phyloP scores from a whole-genome alignment of 75 land plant species.

The Chamaecyparis obtusa region DNA sequence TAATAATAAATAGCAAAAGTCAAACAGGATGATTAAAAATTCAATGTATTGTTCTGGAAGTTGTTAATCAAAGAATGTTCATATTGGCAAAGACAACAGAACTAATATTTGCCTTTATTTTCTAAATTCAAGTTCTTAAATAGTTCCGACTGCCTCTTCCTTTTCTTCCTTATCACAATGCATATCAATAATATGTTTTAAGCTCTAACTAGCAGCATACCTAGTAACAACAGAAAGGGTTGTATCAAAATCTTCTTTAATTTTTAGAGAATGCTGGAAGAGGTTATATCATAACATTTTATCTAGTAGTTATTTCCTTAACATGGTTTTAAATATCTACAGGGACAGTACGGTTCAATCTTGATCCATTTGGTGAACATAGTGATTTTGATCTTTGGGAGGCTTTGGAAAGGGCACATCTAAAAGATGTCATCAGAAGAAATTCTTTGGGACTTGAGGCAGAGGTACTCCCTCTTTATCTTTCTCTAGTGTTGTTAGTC shows the following conservation, averaged over 20 bases:
- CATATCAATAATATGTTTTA: background rate
- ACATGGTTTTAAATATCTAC: background rate
- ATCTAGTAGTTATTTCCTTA: background rate
- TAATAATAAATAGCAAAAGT: background rate
- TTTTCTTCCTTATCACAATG: background rate
- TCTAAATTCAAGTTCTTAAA: background rate
- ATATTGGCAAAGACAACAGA: background rate
- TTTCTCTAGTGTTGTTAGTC: background rate
- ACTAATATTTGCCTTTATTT: background rate
- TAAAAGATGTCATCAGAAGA: constrained; percentile 89
- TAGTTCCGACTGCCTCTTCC: background rate
- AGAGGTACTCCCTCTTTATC: constrained; percentile 53
- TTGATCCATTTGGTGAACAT: constrained; percentile 96
- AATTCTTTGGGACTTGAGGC: constrained; percentile 85
- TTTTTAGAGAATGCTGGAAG: background rate
- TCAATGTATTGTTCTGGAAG: background rate
- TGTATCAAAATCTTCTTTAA: background rate
- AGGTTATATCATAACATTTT: background rate
- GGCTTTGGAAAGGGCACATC: constrained; percentile 91
- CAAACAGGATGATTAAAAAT: background rate
- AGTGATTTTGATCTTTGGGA: constrained; percentile 95
- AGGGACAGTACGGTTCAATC: constrained; percentile 92
- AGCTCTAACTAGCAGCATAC: background rate
- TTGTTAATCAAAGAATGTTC: background rate
- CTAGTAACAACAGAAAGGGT: background rate